Evolutionary conservation across 2,329 filamentous ascomycete species (phyloP).

Genomic region (Paraphaeosphaeria minitans): DNA sequence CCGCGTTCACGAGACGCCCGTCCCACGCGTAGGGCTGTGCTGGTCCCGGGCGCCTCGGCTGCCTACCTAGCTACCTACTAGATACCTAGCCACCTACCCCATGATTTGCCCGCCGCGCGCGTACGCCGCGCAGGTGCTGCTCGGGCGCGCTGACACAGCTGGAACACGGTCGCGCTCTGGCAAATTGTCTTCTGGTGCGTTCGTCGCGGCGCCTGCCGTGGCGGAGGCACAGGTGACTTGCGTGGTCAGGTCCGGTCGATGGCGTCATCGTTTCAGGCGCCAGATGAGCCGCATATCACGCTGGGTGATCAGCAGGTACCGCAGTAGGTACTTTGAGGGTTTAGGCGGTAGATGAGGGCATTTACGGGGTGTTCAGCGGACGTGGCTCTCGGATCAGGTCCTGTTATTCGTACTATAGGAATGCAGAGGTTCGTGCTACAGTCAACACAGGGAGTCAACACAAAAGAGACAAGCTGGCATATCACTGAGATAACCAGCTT

Average conservation of each 20-base stretch:
- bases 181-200: neutral
- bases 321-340: slow-evolving; percentile 1
- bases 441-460: slow-evolving; percentile 21
- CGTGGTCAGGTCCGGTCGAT: slow-evolving; percentile 26
- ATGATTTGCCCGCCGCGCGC: neutral
- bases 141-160: neutral
- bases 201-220: neutral
- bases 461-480: slow-evolving; percentile 9
- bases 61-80: too few species aligned
- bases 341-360: slow-evolving; percentile 15
- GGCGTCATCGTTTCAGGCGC: slow-evolving; percentile 41
- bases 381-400: slow-evolving; percentile 17
- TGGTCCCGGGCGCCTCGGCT: neutral
- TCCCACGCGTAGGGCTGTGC: neutral
- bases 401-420: slow-evolving; percentile 27
- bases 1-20: neutral
- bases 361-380: neutral
- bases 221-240: slow-evolving; percentile 10
- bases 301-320: slow-evolving; percentile 17
- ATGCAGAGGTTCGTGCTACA: slow-evolving; percentile 27
- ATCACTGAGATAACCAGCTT: slow-evolving; percentile 5
- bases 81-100: slow-evolving; percentile 7
- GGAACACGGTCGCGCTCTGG: neutral
- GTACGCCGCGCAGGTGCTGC: neutral
- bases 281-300: slow-evolving; percentile 41